These are phyloP conservation scores for Histomonas meleagridis DNA, from an alignment of 208 protist species.

Conservation along the genomic window DNA sequence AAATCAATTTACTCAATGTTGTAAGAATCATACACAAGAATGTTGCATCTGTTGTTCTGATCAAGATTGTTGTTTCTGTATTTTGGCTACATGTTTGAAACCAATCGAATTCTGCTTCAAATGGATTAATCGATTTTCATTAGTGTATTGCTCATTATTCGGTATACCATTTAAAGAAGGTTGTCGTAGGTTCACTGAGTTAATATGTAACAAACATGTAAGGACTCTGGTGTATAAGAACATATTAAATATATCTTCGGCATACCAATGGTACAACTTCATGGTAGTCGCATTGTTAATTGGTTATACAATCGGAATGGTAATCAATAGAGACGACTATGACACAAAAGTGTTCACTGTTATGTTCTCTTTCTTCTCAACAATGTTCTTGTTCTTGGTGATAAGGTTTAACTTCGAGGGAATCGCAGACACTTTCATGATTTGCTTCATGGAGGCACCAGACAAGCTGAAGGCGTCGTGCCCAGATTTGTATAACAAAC, in stretches of 20 bases:
- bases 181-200: neutral
- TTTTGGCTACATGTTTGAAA: neutral
- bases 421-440: neutral
- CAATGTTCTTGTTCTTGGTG: too few species aligned
- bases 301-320: too few species aligned
- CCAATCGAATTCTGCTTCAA: neutral
- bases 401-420: neutral
- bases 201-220: neutral
- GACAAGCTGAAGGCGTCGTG: neutral
- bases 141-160: neutral
- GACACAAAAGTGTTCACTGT: too few species aligned
- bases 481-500: neutral
- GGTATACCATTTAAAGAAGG: neutral
- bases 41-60: too few species aligned
- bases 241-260: too few species aligned
- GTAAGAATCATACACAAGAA: too few species aligned
- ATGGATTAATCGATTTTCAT: neutral
- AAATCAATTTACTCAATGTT: too few species aligned
- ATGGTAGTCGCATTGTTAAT: too few species aligned
- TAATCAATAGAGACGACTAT: too few species aligned
- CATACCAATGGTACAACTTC: too few species aligned
- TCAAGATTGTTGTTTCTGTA: neutral
- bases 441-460: neutral
- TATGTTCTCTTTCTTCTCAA: too few species aligned
- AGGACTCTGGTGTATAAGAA: neutral